Evolutionary conservation across 257 asterid species (phyloP).

Genomic region (Verbascum thapsus): DNA sequence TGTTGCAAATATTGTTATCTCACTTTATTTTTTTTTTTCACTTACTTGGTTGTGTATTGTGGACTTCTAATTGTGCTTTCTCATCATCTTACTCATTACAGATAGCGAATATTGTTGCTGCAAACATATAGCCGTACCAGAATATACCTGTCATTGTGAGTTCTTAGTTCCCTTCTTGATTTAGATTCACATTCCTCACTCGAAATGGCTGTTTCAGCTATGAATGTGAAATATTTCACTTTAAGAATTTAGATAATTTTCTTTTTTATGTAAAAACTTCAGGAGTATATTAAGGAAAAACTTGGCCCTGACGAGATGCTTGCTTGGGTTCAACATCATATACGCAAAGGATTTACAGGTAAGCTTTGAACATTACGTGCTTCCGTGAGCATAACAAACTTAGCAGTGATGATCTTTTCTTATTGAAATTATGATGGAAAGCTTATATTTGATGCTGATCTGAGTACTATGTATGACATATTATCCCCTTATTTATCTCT

Average conservation of each 20-base stretch:
- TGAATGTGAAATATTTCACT: conserved; percentile 7
- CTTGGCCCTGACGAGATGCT: conserved; percentile 67
- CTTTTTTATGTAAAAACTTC: background rate
- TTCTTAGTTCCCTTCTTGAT: conserved; percentile 25
- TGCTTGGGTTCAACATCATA: conserved; percentile 62
- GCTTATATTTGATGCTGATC: conserved; percentile 5
- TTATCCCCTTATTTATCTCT: background rate
- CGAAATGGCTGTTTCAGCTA: background rate
- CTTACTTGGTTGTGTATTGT: conserved; percentile 1
- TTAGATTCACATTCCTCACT: conserved; percentile 5
- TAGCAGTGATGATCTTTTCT: conserved; percentile 15
- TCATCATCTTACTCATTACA: conserved; percentile 35
- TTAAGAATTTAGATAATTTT: conserved; percentile 13
- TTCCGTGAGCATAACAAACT: background rate
- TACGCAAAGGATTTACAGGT: conserved; percentile 73
- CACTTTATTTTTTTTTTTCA: no score
- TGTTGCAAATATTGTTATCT: no score
- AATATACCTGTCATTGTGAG: conserved; percentile 56
- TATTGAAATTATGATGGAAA: conserved; percentile 8
- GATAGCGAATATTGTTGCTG: conserved; percentile 62
- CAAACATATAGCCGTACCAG: conserved; percentile 67
- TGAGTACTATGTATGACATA: background rate
- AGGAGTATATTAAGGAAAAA: conserved; percentile 64
- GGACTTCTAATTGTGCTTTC: conserved; percentile 25
- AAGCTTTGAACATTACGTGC: conserved; percentile 27